Percentiles rank a stretch among this genome's conserved stretches.
phyloP scores from a whole-genome alignment of 495 filamentous ascomycete genomes.

The Choiromyces venosus region DNA sequence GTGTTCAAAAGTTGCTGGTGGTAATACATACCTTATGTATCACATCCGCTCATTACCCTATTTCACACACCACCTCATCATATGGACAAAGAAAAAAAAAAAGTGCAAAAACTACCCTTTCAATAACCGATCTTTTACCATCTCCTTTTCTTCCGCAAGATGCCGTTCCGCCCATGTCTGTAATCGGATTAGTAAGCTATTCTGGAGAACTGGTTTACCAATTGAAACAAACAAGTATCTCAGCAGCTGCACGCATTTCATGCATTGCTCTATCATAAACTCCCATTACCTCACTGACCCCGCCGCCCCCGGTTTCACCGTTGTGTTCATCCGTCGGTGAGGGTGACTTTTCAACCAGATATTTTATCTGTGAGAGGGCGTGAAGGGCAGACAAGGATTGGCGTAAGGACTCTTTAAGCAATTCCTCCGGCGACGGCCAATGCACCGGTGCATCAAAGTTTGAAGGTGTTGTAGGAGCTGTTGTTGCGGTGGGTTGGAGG shows the following conservation, averaged over 20 bases:
- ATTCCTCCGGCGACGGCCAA: slow-evolving; percentile 35
- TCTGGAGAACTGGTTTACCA: not conserved
- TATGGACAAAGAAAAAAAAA: not conserved
- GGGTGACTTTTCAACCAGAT: slow-evolving; percentile 14
- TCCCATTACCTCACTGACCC: slow-evolving; percentile 33
- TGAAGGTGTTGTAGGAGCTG: not conserved
- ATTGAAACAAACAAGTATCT: slow-evolving; percentile 24
- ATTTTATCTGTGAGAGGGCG: slow-evolving; percentile 29
- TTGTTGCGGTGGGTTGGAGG: slow-evolving; percentile 22
- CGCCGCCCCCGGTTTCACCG: slow-evolving; percentile 8
- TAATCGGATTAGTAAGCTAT: slow-evolving; percentile 1
- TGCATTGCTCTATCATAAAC: slow-evolving; percentile 32
- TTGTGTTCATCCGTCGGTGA: not conserved
- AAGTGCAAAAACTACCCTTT: slow-evolving; percentile 23
- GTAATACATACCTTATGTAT: not conserved
- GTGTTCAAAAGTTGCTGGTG: not conserved
- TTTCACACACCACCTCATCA: not conserved
- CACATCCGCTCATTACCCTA: not conserved
- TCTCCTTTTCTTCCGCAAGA: slow-evolving; percentile 26
- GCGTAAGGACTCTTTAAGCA: slow-evolving; percentile 37
- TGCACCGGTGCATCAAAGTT: not conserved
- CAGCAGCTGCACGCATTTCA: slow-evolving; percentile 36
- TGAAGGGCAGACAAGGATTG: slow-evolving; percentile 34
- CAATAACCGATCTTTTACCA: slow-evolving; percentile 23
- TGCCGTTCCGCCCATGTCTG: slow-evolving; percentile 31